Conservation (phyloP, 345 rosid genomes). For the Pugionium cornutum region DNA sequence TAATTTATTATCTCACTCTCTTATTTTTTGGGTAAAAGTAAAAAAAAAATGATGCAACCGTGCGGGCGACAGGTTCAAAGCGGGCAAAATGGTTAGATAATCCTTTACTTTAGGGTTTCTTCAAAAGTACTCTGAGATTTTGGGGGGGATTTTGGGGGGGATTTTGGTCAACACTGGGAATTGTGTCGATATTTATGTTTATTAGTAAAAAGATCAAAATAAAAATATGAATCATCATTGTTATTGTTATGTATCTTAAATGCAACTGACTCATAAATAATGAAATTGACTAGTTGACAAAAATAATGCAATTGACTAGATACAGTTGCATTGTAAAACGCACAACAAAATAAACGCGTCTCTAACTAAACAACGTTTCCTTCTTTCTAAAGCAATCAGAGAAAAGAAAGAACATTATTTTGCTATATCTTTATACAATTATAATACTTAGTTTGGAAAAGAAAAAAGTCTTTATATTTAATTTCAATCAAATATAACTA, state of each 20-base stretch:
- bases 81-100: conserved; percentile 5
- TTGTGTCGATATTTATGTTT: conserved; percentile 39
- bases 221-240: conserved; percentile 1
- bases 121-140: conserved; percentile 38
- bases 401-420: background rate
- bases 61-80: conserved; percentile 36
- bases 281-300: conserved; percentile 31
- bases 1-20: background rate
- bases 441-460: background rate
- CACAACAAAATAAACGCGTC: conserved; percentile 20
- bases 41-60: conserved; percentile 25
- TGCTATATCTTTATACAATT: background rate
- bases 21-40: background rate
- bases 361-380: conserved; percentile 23
- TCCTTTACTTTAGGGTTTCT: conserved; percentile 38
- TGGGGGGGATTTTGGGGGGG: conserved; percentile 36
- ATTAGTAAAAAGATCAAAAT: background rate
- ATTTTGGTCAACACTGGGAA: conserved; percentile 58
- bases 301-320: conserved; percentile 35
- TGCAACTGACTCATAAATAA: conserved; percentile 33
- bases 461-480: background rate
- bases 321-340: conserved; percentile 37
- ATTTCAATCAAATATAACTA: background rate
- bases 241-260: conserved; percentile 33
- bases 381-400: conserved; percentile 28